phyloP scores from a whole-genome alignment of 139 green algal species.

The Deuterostichococcus epilithicus region DNA sequence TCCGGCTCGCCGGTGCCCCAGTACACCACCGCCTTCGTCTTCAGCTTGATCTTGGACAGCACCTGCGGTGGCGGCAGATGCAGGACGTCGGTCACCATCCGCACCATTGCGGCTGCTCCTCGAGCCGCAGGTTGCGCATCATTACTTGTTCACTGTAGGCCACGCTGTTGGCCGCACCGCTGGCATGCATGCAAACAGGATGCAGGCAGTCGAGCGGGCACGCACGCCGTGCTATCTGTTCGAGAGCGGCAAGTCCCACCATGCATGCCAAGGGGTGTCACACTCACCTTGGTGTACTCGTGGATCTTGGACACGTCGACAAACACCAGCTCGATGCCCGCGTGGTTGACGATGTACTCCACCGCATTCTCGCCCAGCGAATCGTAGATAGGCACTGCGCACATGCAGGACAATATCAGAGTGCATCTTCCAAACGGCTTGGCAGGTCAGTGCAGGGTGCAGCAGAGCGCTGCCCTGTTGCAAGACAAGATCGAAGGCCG shows the following conservation, averaged over 20 bases:
- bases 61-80: slow-evolving; percentile 26
- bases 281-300: neutral
- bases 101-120: too few relatives aligned
- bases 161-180: too few relatives aligned
- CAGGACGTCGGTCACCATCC: too few relatives aligned
- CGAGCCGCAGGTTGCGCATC: too few relatives aligned
- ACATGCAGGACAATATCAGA: slow-evolving; percentile 30
- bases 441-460: too few relatives aligned
- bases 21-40: slow-evolving; percentile 67
- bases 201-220: too few relatives aligned
- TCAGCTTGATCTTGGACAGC: slow-evolving; percentile 44
- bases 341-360: slow-evolving; percentile 90
- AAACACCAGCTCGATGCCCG: slow-evolving; percentile 40
- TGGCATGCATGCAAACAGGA: too few relatives aligned
- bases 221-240: too few relatives aligned
- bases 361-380: slow-evolving; percentile 82
- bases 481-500: neutral
- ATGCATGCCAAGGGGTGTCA: too few relatives aligned
- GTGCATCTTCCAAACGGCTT: neutral
- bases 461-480: neutral
- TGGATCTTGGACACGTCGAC: slow-evolving; percentile 51
- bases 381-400: slow-evolving; percentile 90
- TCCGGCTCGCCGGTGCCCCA: slow-evolving; percentile 43
- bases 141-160: too few relatives aligned
- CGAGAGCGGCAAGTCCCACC: too few relatives aligned